These are phyloP conservation scores for Boletales sp. DNA, from an alignment of 768 basidiomycete species.

Conservation along the genomic window DNA sequence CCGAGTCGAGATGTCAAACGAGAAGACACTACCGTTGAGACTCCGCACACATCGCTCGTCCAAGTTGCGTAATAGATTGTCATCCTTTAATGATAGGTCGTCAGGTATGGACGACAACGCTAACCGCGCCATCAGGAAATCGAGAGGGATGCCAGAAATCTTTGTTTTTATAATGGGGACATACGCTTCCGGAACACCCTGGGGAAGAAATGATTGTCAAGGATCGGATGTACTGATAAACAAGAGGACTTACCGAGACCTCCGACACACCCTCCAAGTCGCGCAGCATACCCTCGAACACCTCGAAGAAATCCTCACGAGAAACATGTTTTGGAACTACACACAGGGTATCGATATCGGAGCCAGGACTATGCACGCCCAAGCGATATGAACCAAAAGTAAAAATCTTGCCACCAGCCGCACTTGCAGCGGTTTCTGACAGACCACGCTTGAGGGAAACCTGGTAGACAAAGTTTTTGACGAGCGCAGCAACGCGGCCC, in stretches of 20 bases:
- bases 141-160: constrained; percentile 88
- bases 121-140: constrained; percentile 90
- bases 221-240: background rate
- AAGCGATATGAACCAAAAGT: constrained; percentile 98
- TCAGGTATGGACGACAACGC: constrained; percentile 88
- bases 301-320: constrained; percentile 92
- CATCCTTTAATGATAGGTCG: constrained; percentile 84
- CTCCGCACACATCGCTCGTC: constrained; percentile 95
- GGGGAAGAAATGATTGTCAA: constrained; percentile 8
- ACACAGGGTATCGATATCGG: constrained; percentile 97
- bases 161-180: constrained; percentile 94
- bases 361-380: constrained; percentile 93
- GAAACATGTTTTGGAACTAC: constrained; percentile 97
- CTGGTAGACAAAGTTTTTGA: constrained; percentile 88
- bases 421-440: constrained; percentile 81
- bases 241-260: constrained; percentile 67
- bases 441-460: constrained; percentile 77
- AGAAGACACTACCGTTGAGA: constrained; percentile 63
- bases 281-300: constrained; percentile 86
- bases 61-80: constrained; percentile 85
- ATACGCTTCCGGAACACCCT: constrained; percentile 97
- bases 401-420: constrained; percentile 97
- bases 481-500: constrained; percentile 81
- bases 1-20: constrained; percentile 5
- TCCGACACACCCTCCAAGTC: constrained; percentile 81